A percentile compares a stretch with the other conserved stretches of the same genome.
Conservation (phyloP, 176 grass and related monocot genomes). For the Olyra latifolia region DNA sequence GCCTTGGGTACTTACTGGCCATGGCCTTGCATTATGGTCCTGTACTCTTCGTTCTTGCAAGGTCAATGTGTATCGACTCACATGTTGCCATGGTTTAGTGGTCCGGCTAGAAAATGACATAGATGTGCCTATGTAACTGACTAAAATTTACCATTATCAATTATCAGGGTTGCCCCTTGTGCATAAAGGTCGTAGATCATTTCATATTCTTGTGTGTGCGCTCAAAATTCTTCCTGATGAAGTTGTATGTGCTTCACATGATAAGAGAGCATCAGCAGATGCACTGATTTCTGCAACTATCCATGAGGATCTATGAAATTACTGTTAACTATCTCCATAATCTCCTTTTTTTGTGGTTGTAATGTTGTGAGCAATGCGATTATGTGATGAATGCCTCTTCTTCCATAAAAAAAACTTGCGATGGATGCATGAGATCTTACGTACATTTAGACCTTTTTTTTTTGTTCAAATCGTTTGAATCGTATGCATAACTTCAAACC, state of each 20-base stretch:
- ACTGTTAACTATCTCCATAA: not conserved
- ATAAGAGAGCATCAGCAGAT: not conserved
- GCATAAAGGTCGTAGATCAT: constrained; percentile 3
- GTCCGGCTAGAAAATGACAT: constrained; percentile 27
- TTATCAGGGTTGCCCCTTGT: constrained; percentile 9
- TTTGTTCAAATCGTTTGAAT: not conserved
- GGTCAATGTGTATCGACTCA: constrained; percentile 19
- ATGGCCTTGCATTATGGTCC: constrained; percentile 7
- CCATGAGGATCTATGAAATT: not conserved
- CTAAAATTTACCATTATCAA: not conserved
- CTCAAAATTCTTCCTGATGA: constrained; percentile 10
- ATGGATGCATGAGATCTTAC: not conserved
- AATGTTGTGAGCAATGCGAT: not conserved
- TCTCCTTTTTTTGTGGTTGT: not conserved
- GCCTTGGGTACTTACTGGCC: not conserved
- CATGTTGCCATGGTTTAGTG: not conserved
- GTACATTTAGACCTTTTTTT: not conserved
- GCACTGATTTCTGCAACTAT: not conserved
- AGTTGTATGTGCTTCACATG: constrained; percentile 14
- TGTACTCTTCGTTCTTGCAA: not conserved
- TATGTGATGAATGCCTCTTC: not conserved
- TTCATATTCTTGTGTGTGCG: not conserved
- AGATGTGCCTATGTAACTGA: constrained; percentile 33
- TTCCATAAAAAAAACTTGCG: not conserved
- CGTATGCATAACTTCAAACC: not conserved